A percentile compares a stretch with the other conserved stretches of the same genome.
These are phyloP conservation scores for Calocera viscosa DNA, from an alignment of 768 basidiomycete species.

Conservation along the genomic window DNA sequence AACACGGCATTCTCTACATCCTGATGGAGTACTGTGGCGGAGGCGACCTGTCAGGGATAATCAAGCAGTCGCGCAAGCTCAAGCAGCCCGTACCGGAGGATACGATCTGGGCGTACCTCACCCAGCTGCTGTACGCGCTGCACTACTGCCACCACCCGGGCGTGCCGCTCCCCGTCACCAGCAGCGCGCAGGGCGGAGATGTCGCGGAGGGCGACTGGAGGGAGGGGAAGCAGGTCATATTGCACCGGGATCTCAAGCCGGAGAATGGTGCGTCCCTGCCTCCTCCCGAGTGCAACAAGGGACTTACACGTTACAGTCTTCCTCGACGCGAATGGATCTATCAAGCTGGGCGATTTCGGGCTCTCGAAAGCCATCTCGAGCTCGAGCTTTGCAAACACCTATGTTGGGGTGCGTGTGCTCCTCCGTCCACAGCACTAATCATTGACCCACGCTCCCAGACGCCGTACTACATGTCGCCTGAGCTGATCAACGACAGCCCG, in stretches of 20 bases:
- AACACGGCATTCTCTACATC: constrained; percentile 85
- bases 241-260: constrained; percentile 93
- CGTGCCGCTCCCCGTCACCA: constrained; percentile 20
- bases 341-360: constrained; percentile 96
- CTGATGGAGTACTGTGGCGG: constrained; percentile 99
- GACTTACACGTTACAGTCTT: constrained; percentile 66
- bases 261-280: constrained; percentile 72
- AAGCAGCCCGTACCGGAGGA: constrained; percentile 76
- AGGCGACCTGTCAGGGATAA: constrained; percentile 80
- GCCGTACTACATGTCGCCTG: constrained; percentile 99
- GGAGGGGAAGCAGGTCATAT: constrained; percentile 33
- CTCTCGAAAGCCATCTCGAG: constrained; percentile 82
- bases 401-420: constrained; percentile 70
- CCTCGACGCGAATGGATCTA: constrained; percentile 65
- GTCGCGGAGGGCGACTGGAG: constrained; percentile 10
- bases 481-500: constrained; percentile 91
- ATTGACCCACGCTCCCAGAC: constrained; percentile 41
- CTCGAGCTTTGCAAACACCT: constrained; percentile 86
- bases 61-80: constrained; percentile 49
- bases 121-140: constrained; percentile 80
- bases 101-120: constrained; percentile 89
- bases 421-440: background rate
- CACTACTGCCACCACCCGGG: constrained; percentile 85
- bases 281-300: too few species aligned
- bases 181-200: background rate